A percentile compares a stretch with the other conserved stretches of the same genome.
These are phyloP conservation scores for Kentomonas sorsogonicus DNA, from an alignment of 208 protist genomes.

Conservation along the genomic window DNA sequence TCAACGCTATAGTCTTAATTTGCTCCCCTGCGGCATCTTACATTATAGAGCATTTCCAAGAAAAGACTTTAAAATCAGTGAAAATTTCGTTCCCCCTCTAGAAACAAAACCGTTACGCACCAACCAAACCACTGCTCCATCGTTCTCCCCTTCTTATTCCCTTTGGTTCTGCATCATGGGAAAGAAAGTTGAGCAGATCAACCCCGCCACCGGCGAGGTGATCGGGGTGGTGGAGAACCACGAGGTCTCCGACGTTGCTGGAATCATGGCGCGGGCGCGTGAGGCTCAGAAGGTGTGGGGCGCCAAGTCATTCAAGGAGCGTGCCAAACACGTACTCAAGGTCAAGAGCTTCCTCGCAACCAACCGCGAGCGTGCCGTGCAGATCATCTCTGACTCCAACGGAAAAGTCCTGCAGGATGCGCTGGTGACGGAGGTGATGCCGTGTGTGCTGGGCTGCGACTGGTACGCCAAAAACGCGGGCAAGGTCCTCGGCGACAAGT, in stretches of 20 bases:
- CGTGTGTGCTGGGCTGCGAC: slow-evolving; percentile 51
- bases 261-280: slow-evolving; percentile 30
- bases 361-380: slow-evolving; percentile 44
- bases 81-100: slow-evolving; percentile 2
- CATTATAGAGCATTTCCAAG: neutral
- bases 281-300: slow-evolving; percentile 59
- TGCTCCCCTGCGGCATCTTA: neutral
- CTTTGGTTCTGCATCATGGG: too few species aligned
- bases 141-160: too few species aligned
- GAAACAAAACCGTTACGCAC: slow-evolving; percentile 23
- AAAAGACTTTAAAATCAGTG: too few species aligned
- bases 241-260: slow-evolving; percentile 22
- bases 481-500: slow-evolving; percentile 33
- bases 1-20: too few species aligned
- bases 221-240: slow-evolving; percentile 25
- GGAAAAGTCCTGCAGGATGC: slow-evolving; percentile 74
- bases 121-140: slow-evolving; percentile 65
- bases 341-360: slow-evolving; percentile 52
- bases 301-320: slow-evolving; percentile 37
- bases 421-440: slow-evolving; percentile 64
- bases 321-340: slow-evolving; percentile 44
- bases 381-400: slow-evolving; percentile 48
- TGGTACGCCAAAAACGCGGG: slow-evolving; percentile 76
- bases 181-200: slow-evolving; percentile 33
- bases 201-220: slow-evolving; percentile 56